A percentile compares a stretch with the other conserved stretches of the same genome.
Conservation (phyloP, 108 stramenopile genomes). For the Epithemia pelagica region DNA sequence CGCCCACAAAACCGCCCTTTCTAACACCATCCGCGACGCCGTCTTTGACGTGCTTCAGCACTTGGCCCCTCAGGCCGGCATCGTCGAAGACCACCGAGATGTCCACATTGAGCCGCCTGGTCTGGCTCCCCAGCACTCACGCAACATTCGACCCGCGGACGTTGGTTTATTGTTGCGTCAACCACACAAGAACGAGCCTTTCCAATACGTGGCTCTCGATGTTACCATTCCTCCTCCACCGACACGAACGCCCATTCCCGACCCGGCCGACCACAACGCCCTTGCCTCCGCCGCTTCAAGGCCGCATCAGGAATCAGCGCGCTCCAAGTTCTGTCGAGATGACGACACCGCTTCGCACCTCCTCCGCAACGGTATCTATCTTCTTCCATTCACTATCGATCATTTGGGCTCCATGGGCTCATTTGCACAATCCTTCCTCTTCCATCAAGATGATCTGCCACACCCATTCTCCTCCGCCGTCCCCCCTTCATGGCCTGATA, state of each 20-base stretch:
- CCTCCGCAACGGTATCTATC: background rate
- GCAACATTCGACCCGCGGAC: background rate
- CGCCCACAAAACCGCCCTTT: background rate
- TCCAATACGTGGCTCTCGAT: background rate
- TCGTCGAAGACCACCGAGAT: background rate
- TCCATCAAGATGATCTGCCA: too few species aligned
- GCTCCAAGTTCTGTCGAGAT: background rate
- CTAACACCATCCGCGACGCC: background rate
- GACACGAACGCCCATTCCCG: background rate
- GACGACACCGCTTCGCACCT: background rate
- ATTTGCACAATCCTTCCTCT: background rate
- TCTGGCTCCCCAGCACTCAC: background rate
- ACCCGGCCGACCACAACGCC: background rate
- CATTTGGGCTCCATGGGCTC: background rate
- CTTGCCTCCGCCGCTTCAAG: background rate
- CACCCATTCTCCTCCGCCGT: too few species aligned
- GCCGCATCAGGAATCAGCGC: background rate
- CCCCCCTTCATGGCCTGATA: too few species aligned
- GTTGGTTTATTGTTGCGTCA: background rate
- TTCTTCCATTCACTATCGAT: background rate
- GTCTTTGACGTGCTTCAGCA: background rate
- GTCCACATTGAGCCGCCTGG: background rate
- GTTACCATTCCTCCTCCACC: background rate
- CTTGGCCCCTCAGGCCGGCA: background rate
- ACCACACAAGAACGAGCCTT: background rate